A percentile compares a stretch with the other conserved stretches of the same genome.
Evolutionary conservation across 768 basidiomycete species (phyloP).

Genomic region (Mycena polygramma): DNA sequence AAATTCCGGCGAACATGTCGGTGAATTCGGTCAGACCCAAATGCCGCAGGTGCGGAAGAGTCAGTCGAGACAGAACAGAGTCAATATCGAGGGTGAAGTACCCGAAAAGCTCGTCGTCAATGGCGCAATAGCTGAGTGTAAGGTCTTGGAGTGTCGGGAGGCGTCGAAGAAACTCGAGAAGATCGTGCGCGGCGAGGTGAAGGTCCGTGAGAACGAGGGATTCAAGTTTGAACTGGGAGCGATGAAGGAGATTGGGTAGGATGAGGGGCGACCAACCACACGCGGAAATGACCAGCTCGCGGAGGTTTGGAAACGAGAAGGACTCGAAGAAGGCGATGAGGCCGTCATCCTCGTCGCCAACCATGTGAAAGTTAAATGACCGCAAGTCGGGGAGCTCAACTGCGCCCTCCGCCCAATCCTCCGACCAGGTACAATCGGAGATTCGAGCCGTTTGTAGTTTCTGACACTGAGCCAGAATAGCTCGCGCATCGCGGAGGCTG

Average conservation of each 20-base stretch:
- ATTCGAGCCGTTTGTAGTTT: neutral
- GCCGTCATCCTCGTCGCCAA: neutral
- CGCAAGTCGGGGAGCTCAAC: neutral
- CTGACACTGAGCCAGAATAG: neutral
- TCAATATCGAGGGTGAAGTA: neutral
- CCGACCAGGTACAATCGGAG: neutral
- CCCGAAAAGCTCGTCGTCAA: neutral
- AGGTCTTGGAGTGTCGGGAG: neutral
- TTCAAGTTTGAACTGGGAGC: neutral
- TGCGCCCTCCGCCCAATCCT: neutral
- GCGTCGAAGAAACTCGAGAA: neutral
- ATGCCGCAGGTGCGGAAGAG: neutral
- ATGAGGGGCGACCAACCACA: neutral
- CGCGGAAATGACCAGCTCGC: neutral
- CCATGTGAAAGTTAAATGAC: neutral
- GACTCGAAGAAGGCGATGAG: neutral
- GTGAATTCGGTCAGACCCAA: neutral
- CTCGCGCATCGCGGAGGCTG: neutral
- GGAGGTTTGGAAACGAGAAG: slow-evolving; percentile 3
- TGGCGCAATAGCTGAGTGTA: neutral
- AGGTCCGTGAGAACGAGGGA: neutral
- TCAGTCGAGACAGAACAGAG: neutral
- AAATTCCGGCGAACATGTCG: neutral
- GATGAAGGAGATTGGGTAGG: neutral
- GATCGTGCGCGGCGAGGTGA: neutral